phyloP scores from a whole-genome alignment of 768 basidiomycete genomes.

The Pulveroboletus sp. region DNA sequence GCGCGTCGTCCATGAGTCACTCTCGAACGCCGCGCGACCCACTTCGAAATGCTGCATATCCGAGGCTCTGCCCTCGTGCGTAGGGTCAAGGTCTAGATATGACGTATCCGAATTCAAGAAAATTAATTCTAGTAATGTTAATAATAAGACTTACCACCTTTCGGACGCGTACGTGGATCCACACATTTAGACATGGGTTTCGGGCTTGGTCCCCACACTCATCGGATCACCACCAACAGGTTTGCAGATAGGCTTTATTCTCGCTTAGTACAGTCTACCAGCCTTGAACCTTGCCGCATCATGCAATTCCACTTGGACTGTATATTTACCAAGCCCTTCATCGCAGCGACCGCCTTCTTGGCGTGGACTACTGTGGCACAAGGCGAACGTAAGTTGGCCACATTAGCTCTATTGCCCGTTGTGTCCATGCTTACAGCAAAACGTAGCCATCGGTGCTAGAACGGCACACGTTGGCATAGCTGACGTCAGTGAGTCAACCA shows the following conservation, averaged over 20 bases:
- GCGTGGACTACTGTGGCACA: slow-evolving; percentile 5
- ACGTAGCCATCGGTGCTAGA: neutral
- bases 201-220: neutral
- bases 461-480: neutral
- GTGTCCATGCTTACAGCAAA: neutral
- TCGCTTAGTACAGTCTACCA: neutral
- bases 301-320: slow-evolving; percentile 6
- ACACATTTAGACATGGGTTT: neutral
- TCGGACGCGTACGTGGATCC: neutral
- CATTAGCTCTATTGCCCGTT: neutral
- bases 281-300: neutral
- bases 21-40: too few species aligned
- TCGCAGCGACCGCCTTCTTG: neutral
- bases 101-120: too few species aligned
- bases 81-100: too few species aligned
- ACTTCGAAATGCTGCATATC: too few species aligned
- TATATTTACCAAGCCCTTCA: neutral
- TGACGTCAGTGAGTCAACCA: neutral
- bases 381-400: slow-evolving; percentile 9
- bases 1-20: too few species aligned
- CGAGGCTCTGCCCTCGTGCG: too few species aligned
- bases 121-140: too few species aligned
- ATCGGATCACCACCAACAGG: neutral
- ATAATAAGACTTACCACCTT: too few species aligned
- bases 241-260: neutral